Evolutionary conservation across 2,329 filamentous ascomycete genomes (phyloP).

Genomic region (Alternaria sp.): DNA sequence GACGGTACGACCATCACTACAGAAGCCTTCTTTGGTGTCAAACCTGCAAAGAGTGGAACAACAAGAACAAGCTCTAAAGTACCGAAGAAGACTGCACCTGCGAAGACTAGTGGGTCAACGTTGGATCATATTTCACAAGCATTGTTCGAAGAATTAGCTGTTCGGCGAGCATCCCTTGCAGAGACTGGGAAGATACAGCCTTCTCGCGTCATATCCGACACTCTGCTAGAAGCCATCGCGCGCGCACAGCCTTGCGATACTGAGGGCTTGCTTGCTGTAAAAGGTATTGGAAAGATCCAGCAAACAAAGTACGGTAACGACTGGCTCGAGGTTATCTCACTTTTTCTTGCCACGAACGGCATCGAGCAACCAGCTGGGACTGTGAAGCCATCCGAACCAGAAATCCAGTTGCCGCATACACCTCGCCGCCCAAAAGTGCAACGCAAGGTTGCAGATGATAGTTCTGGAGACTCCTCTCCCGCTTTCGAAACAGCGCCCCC

Average conservation of each 20-base stretch:
- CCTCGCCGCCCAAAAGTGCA: background rate
- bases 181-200: slow-evolving; percentile 7
- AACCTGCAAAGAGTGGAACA: slow-evolving; percentile 9
- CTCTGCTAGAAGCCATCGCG: slow-evolving; percentile 33
- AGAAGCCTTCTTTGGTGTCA: slow-evolving; percentile 28
- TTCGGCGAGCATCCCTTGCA: slow-evolving; percentile 28
- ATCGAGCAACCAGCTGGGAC: background rate
- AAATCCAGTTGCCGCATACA: background rate
- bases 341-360: slow-evolving; percentile 16
- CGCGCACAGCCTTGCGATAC: slow-evolving; percentile 24
- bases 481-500: slow-evolving; percentile 27
- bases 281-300: slow-evolving; percentile 30
- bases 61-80: background rate
- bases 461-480: slow-evolving; percentile 26
- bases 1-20: slow-evolving; percentile 28
- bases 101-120: slow-evolving; percentile 1
- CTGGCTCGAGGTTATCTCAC: slow-evolving; percentile 34
- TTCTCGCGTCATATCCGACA: slow-evolving; percentile 27
- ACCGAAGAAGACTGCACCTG: background rate
- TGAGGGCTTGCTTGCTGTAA: slow-evolving; percentile 26
- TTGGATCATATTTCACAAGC: slow-evolving; percentile 21
- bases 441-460: background rate
- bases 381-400: background rate
- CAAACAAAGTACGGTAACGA: slow-evolving; percentile 33
- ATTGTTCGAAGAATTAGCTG: slow-evolving; percentile 25